These are phyloP conservation scores for Passalora sequoiae DNA, from an alignment of 2,329 filamentous ascomycete species.

Conservation along the genomic window DNA sequence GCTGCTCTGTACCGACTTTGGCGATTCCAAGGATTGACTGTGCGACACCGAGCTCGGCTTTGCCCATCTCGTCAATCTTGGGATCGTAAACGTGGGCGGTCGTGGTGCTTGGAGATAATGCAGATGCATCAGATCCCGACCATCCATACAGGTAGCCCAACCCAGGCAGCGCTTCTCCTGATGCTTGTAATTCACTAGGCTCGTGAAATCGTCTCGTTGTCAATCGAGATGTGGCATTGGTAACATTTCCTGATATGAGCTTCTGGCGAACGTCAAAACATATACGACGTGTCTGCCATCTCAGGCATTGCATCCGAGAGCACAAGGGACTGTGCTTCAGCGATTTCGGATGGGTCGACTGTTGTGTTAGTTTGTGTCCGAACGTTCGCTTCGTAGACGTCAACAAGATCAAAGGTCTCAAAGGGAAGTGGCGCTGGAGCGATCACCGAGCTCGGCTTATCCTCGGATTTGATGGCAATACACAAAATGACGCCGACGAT, in stretches of 20 bases:
- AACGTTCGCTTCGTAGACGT: not conserved
- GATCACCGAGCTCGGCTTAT: too few species aligned
- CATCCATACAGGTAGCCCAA: not conserved
- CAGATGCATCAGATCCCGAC: not conserved
- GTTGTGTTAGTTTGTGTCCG: not conserved
- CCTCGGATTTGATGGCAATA: too few species aligned
- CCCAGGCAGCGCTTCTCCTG: not conserved
- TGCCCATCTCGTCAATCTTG: not conserved
- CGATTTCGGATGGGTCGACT: not conserved
- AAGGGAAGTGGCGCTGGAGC: too few species aligned
- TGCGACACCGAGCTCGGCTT: not conserved
- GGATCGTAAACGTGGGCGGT: not conserved
- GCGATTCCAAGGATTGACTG: slow-evolving; percentile 9
- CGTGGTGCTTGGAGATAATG: too few species aligned
- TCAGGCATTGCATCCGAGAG: not conserved
- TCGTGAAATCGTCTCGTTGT: not conserved
- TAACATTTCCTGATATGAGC: too few species aligned
- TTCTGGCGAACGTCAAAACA: not conserved
- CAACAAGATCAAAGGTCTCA: not conserved
- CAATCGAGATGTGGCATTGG: too few species aligned
- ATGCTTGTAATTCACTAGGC: not conserved
- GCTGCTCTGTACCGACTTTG: not conserved
- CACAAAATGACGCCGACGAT: too few species aligned
- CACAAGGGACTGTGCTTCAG: not conserved
- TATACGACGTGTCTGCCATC: slow-evolving; percentile 2